Conservation (phyloP, 2,329 filamentous ascomycete genomes). For the Diaporthe aspalathi region DNA sequence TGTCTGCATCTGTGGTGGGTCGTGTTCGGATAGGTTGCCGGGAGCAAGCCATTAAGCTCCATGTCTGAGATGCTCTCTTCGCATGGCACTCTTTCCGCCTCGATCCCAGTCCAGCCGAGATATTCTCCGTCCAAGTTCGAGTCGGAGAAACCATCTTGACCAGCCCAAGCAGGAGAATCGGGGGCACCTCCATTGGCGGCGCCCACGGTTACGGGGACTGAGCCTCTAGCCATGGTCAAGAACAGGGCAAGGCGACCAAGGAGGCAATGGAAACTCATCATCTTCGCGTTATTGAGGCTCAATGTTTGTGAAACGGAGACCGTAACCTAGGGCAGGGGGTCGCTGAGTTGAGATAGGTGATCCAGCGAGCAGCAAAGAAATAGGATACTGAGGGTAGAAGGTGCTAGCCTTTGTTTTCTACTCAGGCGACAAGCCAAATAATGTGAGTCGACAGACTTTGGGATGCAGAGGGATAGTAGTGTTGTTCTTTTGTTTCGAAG, state of each 20-base stretch:
- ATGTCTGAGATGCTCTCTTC: slow-evolving; percentile 11
- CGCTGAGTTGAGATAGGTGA: not conserved
- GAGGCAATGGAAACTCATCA: slow-evolving; percentile 20
- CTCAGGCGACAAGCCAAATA: no score
- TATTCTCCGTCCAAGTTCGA: not conserved
- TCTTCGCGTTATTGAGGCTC: not conserved
- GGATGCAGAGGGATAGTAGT: no score
- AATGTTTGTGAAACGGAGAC: not conserved
- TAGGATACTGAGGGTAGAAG: slow-evolving; percentile 4
- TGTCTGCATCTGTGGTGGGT: slow-evolving; percentile 19
- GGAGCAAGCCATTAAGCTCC: not conserved
- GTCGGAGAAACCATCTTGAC: not conserved
- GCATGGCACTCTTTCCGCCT: slow-evolving; percentile 10
- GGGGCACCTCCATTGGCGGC: not conserved
- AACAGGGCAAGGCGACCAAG: not conserved
- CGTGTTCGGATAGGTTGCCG: slow-evolving; percentile 15
- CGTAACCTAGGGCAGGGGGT: not conserved
- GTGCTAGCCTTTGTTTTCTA: not conserved
- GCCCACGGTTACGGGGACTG: slow-evolving; percentile 21
- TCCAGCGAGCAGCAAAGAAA: not conserved
- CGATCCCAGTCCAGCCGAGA: not conserved
- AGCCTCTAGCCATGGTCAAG: slow-evolving; percentile 10
- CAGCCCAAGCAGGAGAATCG: not conserved
- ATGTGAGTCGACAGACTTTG: no score
- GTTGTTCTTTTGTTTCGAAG: no score